phyloP scores from a whole-genome alignment of 2,329 filamentous ascomycete species.

The Hypoxylon sp. region DNA sequence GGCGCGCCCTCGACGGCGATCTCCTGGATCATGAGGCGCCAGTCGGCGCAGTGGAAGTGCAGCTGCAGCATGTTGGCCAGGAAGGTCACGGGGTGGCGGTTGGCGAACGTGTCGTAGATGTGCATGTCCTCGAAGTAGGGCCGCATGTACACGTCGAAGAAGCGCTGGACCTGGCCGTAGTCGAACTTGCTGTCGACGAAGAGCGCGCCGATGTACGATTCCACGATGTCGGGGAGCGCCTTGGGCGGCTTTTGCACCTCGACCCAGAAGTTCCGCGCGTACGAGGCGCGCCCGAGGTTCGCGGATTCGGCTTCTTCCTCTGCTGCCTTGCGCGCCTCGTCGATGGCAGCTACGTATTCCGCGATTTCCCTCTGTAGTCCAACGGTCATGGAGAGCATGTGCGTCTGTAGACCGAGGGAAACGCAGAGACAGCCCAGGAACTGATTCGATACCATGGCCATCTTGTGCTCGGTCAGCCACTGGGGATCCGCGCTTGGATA shows the following conservation, averaged over 20 bases:
- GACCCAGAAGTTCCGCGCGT: constrained; percentile 78
- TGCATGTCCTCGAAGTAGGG: constrained; percentile 89
- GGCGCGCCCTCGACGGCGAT: constrained; percentile 59
- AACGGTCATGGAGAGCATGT: constrained; percentile 72
- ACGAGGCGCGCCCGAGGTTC: constrained; percentile 57
- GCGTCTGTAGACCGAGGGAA: constrained; percentile 80
- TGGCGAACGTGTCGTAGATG: constrained; percentile 89
- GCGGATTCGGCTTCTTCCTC: constrained; percentile 57
- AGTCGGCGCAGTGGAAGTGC: constrained; percentile 74
- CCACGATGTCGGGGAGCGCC: constrained; percentile 85
- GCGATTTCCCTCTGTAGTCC: constrained; percentile 62
- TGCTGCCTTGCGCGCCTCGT: constrained; percentile 62
- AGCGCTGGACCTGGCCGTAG: constrained; percentile 78
- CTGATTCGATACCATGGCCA: constrained; percentile 98
- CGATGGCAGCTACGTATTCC: constrained; percentile 72
- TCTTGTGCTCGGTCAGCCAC: constrained; percentile 98
- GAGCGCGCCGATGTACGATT: constrained; percentile 89
- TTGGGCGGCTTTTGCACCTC: constrained; percentile 77
- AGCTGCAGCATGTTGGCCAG: constrained; percentile 75
- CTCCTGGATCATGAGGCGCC: constrained; percentile 69
- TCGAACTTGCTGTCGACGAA: constrained; percentile 92
- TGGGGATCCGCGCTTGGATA: constrained; percentile 89
- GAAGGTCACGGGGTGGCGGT: constrained; percentile 85
- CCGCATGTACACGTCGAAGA: constrained; percentile 82
- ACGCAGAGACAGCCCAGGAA: constrained; percentile 89